Evolutionary conservation across 495 filamentous ascomycete genomes (phyloP), one percentile per base, ranked within the genome.

Genomic region (Xylaria bambusicola): DNA sequence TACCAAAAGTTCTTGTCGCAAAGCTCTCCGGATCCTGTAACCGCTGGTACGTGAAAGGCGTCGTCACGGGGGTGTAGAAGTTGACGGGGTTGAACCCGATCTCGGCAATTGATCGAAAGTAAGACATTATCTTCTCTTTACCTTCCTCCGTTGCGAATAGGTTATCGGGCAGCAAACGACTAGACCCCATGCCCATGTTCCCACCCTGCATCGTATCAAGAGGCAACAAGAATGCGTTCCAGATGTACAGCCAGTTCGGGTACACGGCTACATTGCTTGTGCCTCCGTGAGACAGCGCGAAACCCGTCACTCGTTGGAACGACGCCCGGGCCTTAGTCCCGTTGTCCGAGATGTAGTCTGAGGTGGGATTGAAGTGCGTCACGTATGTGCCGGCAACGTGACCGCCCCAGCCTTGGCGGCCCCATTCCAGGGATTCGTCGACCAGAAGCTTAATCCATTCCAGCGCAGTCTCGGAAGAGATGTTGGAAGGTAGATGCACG

Each of bases 341-440:
- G 29, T 52, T 56, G 47, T 65, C 65, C 23, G 59, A 57, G 23
- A 66, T 35, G 3, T 73, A 61, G 13, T 58, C 62, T 21, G 76
- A 65, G 35, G 72, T 36, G 0, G 74, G 74, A 42, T 72, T 77
- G 41, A 77, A 70, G 46, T 75, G 67, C 52, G 77, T 67, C 40
- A 77, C 62, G 42, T 65, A 73, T 52, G 65, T 65, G 13, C 71
- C 67, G 17, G 62, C 70, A 27, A 75, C 72, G 44, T 79, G 75
- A 5, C 79, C 79, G 49, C 77, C 78, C 77, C 77, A 82, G 50
- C 77, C 79, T 46, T 78, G 68, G 17, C 74, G 56, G 6, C 73
- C 71, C 79, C 77, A 82, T 55, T 62, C 60, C 6, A 75, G 44
- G 42, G 77, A 71, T 47, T 77, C 67, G 53, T 74, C 69, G 20